Evolutionary conservation across 2,329 filamentous ascomycete genomes (phyloP), one percentile per base, ranked within the genome.

Genomic region (Apiospora marii): DNA sequence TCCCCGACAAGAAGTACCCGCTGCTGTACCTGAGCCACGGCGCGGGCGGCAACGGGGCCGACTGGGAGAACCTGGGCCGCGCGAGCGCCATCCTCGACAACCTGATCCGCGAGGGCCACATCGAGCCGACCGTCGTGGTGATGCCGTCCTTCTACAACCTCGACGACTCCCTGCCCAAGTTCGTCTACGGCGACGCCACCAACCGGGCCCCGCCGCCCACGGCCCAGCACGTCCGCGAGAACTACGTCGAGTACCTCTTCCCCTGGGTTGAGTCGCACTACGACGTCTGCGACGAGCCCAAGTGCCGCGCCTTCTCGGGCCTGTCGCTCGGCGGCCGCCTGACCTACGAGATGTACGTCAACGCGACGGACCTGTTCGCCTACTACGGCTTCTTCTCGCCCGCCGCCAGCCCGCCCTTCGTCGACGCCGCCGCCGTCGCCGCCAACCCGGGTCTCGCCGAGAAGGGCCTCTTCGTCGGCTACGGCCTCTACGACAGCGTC

Each of bases 281-380:
- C 37, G 72, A 77, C 58, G 79, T 80, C 2, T 79, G 77, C 69
- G 71, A 53, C n/a, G 69, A 74, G 68, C 72, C 78, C 12, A 64
- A 69, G 41, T 77, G 78, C 67, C 77, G 79, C 22, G 79, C 78
- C 49, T 80, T 79, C 73, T 78, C 78, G 6, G 79, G 79, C 12
- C 73, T 80, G 4, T 76, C 75, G 22, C 76, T 77, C 73, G 79
- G 79, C 70, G 79, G 78, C 19, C 76, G 76, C 4, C 75, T 80
- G 24, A 75, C 77, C 44, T 80, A 79, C 75, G 79, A 80, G 76
- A 80, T 80, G 79, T 78, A 75, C 72, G 75, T 79, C 72, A 79
- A 79, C 71, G 78, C 78, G 19, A 80, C 79, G 12, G 78, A 77
- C 71, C 75, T 73, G 73, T 80, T 80, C 70, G 73, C 75, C 74